These are phyloP conservation scores for Lipomyces orientalis DNA, from an alignment of 805 yeast genomes.

Conservation along the genomic window DNA sequence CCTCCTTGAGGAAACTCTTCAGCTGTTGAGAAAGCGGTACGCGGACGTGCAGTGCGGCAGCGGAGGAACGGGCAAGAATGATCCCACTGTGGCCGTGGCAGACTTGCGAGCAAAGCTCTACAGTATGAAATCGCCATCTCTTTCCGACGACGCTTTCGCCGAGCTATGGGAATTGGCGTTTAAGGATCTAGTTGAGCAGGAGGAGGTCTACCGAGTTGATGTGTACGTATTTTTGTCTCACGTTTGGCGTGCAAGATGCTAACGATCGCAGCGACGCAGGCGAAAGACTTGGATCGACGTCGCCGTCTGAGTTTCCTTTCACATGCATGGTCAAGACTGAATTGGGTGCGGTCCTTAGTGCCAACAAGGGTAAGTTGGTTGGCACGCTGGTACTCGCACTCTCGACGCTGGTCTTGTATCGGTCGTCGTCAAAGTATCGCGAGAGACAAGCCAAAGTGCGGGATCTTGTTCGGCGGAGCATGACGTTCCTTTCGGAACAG, in stretches of 20 bases:
- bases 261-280: background rate
- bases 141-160: slow-evolving; percentile 53
- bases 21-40: slow-evolving; percentile 67
- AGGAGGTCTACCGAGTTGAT: slow-evolving; percentile 22
- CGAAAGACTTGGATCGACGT: slow-evolving; percentile 24
- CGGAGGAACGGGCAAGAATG: slow-evolving; percentile 11
- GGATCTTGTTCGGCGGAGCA: slow-evolving; percentile 38
- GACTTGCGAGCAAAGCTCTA: slow-evolving; percentile 34
- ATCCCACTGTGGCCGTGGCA: slow-evolving; percentile 26
- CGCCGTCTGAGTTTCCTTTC: slow-evolving; percentile 20
- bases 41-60: slow-evolving; percentile 63
- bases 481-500: slow-evolving; percentile 37
- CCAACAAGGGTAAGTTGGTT: slow-evolving; percentile 7
- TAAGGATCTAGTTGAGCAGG: slow-evolving; percentile 25
- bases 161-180: slow-evolving; percentile 44
- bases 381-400: slow-evolving; percentile 1
- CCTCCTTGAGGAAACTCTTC: slow-evolving; percentile 69
- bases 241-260: background rate
- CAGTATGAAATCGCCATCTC: slow-evolving; percentile 27
- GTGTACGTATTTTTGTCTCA: background rate
- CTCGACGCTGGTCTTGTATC: background rate
- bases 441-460: slow-evolving; percentile 18
- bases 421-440: background rate
- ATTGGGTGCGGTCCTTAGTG: slow-evolving; percentile 13
- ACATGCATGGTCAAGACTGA: slow-evolving; percentile 21